Evolutionary conservation across 768 basidiomycete species (phyloP).

Genomic region (Podaxis sp.): DNA sequence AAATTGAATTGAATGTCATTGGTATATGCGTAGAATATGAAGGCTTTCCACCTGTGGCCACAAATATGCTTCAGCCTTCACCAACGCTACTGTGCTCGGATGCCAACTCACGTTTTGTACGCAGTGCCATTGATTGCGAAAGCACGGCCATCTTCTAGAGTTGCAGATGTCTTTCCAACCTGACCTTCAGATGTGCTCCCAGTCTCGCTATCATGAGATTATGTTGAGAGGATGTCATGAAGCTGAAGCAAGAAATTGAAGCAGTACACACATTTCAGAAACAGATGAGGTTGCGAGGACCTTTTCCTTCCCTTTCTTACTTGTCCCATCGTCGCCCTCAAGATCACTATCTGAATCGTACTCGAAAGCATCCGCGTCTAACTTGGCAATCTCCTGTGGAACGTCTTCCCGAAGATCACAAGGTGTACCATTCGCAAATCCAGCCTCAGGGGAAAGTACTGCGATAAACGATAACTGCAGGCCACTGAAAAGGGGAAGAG

Average conservation of each 20-base stretch:
- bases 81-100: background rate
- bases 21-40: constrained; percentile 12
- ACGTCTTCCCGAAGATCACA: constrained; percentile 3
- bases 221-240: background rate
- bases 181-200: background rate
- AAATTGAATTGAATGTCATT: constrained; percentile 14
- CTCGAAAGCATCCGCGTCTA: constrained; percentile 11
- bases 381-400: constrained; percentile 3
- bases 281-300: background rate
- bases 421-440: background rate
- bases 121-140: constrained; percentile 11
- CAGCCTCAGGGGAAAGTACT: constrained; percentile 8
- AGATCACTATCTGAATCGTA: constrained; percentile 17
- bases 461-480: background rate
- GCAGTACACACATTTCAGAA: background rate
- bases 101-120: constrained; percentile 1
- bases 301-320: background rate
- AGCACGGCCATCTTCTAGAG: background rate
- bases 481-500: background rate
- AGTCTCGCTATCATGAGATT: background rate
- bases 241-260: background rate
- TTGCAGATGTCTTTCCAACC: background rate
- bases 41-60: constrained; percentile 9
- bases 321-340: background rate
- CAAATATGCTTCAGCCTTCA: background rate